These are phyloP conservation scores for Xylaria longipes DNA, from an alignment of 495 filamentous ascomycete genomes.

Conservation along the genomic window DNA sequence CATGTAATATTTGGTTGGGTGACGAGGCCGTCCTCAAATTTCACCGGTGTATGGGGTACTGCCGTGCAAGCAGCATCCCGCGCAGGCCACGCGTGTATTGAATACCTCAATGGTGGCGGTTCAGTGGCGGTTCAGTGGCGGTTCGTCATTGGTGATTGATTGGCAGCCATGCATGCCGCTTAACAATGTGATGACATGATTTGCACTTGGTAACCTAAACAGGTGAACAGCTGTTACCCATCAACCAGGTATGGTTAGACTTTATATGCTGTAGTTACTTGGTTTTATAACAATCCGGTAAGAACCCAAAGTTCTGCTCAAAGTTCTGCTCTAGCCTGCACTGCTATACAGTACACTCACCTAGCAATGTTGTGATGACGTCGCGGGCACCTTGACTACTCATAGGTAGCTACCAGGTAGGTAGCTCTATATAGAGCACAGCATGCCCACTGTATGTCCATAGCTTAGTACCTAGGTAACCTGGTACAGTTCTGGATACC, in stretches of 20 bases:
- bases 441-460: not conserved
- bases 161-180: slow-evolving; percentile 12
- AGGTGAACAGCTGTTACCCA: not conserved
- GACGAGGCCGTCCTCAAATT: not conserved
- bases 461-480: too few relatives aligned
- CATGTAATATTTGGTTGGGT: not conserved
- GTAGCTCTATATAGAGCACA: too few relatives aligned
- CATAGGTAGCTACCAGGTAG: too few relatives aligned
- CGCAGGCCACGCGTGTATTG: not conserved
- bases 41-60: not conserved
- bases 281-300: not conserved
- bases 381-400: not conserved
- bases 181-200: slow-evolving; percentile 22
- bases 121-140: slow-evolving; percentile 3
- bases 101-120: not conserved
- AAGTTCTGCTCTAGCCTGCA: not conserved
- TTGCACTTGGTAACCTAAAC: slow-evolving; percentile 14
- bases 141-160: not conserved
- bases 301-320: not conserved
- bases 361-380: not conserved
- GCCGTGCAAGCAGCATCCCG: too few relatives aligned
- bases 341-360: not conserved
- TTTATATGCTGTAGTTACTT: not conserved
- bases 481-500: not conserved
- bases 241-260: not conserved